Evolutionary conservation across 306 rosid genomes (phyloP).

Genomic region (Chamaecrista fasciculata): DNA sequence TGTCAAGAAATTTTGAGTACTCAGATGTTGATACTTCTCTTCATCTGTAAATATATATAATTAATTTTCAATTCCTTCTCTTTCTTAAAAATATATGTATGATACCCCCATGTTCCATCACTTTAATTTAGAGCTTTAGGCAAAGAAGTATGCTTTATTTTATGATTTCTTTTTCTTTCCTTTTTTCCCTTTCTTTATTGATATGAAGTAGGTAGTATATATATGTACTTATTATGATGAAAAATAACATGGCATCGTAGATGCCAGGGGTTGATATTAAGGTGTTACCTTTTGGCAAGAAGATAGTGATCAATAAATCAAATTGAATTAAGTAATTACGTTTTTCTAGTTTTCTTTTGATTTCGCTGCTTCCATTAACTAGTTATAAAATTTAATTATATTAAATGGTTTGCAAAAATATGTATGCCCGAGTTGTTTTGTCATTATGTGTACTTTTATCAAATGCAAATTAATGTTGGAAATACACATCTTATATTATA

Average conservation of each 20-base stretch:
- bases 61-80: neutral
- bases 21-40: conserved; percentile 90
- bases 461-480: too few relatives aligned
- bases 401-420: too few relatives aligned
- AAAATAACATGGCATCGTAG: neutral
- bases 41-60: conserved; percentile 70
- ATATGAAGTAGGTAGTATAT: neutral
- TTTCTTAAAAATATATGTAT: conserved; percentile 13
- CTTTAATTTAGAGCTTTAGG: neutral
- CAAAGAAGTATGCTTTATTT: neutral
- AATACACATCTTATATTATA: too few relatives aligned
- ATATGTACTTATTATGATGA: neutral
- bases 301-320: neutral
- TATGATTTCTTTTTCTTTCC: neutral
- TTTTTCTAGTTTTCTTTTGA: neutral
- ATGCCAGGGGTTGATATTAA: neutral
- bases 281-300: neutral
- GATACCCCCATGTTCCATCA: neutral
- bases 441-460: too few relatives aligned
- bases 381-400: too few relatives aligned
- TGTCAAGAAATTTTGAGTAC: conserved; percentile 51
- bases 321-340: neutral
- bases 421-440: too few relatives aligned
- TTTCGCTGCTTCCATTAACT: too few relatives aligned
- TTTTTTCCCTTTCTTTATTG: neutral